These are phyloP conservation scores for Termitomyces sp. DNA, from an alignment of 768 basidiomycete species.

Conservation along the genomic window DNA sequence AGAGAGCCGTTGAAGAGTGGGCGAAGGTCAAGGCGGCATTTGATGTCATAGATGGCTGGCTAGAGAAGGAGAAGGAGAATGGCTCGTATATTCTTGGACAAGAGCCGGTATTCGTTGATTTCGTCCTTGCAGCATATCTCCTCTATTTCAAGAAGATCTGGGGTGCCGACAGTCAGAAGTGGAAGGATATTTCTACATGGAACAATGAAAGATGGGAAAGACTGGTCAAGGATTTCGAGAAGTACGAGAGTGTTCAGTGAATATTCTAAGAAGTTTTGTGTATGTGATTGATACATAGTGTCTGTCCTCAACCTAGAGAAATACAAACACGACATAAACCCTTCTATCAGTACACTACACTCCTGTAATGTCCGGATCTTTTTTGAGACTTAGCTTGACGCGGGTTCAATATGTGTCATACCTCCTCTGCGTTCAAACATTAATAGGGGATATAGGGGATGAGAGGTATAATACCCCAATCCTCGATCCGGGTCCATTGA, in stretches of 20 bases:
- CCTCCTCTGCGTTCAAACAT: no score
- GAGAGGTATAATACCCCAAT: not conserved
- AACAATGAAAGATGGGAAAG: conserved; percentile 38
- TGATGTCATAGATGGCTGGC: conserved; percentile 26
- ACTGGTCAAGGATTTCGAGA: conserved; percentile 26
- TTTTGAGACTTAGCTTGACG: not conserved
- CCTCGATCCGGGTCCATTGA: not conserved
- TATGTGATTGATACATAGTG: no score
- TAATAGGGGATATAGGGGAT: conserved; percentile 1
- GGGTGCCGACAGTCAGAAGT: conserved; percentile 37
- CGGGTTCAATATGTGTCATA: not conserved
- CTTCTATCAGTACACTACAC: not conserved
- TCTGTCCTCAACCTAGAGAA: no score
- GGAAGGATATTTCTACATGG: conserved; percentile 37
- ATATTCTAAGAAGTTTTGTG: not conserved
- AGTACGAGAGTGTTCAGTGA: conserved; percentile 24
- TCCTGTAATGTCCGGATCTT: not conserved
- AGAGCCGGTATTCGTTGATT: conserved; percentile 36
- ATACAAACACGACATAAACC: not conserved
- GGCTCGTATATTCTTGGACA: conserved; percentile 37
- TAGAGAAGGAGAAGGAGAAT: conserved; percentile 21
- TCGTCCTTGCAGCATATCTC: conserved; percentile 31
- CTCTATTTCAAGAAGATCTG: conserved; percentile 28
- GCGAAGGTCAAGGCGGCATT: conserved; percentile 31
- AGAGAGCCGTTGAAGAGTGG: conserved; percentile 34